These are phyloP conservation scores for Hypoxylon sp. DNA, from an alignment of 2,329 filamentous ascomycete genomes.

Conservation along the genomic window DNA sequence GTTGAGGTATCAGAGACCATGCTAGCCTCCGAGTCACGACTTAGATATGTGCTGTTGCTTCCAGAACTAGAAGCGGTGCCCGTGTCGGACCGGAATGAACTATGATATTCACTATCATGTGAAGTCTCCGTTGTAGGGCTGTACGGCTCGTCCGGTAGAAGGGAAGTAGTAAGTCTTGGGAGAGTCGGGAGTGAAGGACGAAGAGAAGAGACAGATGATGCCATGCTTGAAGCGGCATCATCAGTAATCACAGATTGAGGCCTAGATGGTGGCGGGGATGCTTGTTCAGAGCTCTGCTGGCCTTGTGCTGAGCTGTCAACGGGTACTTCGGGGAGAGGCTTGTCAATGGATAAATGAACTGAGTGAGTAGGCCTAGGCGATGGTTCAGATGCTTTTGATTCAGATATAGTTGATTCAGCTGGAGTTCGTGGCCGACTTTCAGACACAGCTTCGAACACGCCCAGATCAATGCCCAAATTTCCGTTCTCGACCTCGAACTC, in stretches of 20 bases:
- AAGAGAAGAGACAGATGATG: constrained; percentile 64
- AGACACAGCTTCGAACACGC: constrained; percentile 63
- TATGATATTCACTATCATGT: constrained; percentile 67
- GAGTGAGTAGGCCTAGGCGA: constrained; percentile 49
- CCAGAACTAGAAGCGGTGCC: constrained; percentile 82
- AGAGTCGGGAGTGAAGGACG: constrained; percentile 69
- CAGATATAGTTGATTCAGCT: constrained; percentile 58
- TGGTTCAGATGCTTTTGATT: constrained; percentile 56
- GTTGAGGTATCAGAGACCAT: constrained; percentile 87
- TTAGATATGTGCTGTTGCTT: constrained; percentile 83
- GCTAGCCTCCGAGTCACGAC: constrained; percentile 85
- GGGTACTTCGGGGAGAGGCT: constrained; percentile 78
- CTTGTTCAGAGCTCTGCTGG: constrained; percentile 45
- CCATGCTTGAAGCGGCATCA: constrained; percentile 60
- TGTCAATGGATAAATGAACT: constrained; percentile 68
- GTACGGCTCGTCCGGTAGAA: constrained; percentile 65
- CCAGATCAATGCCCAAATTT: constrained; percentile 70
- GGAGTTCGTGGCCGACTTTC: constrained; percentile 54
- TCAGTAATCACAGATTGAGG: constrained; percentile 61
- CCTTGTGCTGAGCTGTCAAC: constrained; percentile 54
- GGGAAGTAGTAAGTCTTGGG: constrained; percentile 69
- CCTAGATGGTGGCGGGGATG: constrained; percentile 59
- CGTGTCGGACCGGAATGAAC: constrained; percentile 74
- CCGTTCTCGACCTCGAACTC: constrained; percentile 81
- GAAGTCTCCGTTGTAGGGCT: constrained; percentile 63